A percentile compares a stretch with the other conserved stretches of the same genome.
Evolutionary conservation across 108 stramenopile genomes (phyloP).

Genomic region (Cyclotella choctawhatcheeana): DNA sequence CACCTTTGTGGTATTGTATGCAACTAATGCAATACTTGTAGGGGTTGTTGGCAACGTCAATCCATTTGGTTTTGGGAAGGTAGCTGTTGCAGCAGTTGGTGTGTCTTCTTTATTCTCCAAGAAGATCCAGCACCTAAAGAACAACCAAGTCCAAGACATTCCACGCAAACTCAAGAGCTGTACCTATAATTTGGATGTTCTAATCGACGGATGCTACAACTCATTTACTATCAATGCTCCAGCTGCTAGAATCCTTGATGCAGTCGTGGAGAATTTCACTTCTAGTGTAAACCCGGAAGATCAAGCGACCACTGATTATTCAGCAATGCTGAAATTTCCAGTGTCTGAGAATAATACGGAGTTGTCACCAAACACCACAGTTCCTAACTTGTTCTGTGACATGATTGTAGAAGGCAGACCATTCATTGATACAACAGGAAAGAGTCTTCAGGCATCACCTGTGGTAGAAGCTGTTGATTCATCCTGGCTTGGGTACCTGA

Average conservation of each 20-base stretch:
- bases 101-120: neutral
- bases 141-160: neutral
- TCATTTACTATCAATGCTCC: conserved; percentile 26
- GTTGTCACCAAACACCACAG: too few species aligned
- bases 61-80: neutral
- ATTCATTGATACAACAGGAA: conserved; percentile 11
- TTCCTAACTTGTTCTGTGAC: conserved; percentile 8
- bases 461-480: neutral
- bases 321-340: conserved; percentile 10
- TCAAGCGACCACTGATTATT: neutral
- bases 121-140: neutral
- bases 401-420: conserved; percentile 14
- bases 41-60: neutral
- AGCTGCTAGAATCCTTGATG: conserved; percentile 20
- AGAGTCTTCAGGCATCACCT: conserved; percentile 1
- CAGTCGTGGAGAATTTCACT: conserved; percentile 11
- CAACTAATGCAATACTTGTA: too few species aligned
- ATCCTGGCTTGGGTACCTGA: neutral
- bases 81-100: neutral
- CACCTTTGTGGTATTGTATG: neutral
- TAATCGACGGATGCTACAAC: conserved; percentile 37
- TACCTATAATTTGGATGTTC: conserved; percentile 29
- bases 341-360: neutral
- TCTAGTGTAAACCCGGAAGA: neutral
- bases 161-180: conserved; percentile 9